Evolutionary conservation across 2,329 filamentous ascomycete species (phyloP), one percentile per base, ranked within the genome.

Genomic region (Cercospora sp.): DNA sequence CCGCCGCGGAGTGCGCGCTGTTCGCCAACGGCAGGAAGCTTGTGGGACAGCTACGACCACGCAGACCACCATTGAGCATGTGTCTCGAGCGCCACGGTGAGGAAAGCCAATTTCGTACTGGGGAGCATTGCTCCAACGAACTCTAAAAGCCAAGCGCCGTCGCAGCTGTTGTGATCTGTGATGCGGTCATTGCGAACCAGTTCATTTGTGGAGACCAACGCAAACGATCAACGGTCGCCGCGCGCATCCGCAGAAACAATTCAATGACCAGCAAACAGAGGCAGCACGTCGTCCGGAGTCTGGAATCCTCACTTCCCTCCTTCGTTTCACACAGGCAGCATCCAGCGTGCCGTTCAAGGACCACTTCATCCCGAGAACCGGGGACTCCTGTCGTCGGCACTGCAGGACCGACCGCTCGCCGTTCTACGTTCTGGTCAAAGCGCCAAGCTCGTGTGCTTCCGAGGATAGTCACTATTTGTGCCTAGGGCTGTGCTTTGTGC

Each of bases 401-500:
- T 30, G 0, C 55, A 32, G 55, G 55, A 58, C 55, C 55, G 55
- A 34, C 18, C 16, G 53, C 53, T 57, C 5, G 5, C 53, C 53
- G 24, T n/a, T 49, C 45, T 24, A 24, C 45, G 3, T 49, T 49
- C 3, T 49, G 40, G 45, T 49, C 21, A 9, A 8, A 26, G 49
- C 18, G 61, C 45, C 61, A 55, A 63, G 61, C 61, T 34, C 51
- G 32, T 21, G 24, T 18, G 26, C 10, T 53, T 34, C 28, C 45
- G 61, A 40, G 30, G n/a, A 32, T 26, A 55, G 40, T 13, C 30
- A 37, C 13, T 24, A 24, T 9, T 10, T 53, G 62, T 28, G 30
- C 24, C 21, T 40, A 59, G 62, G 53, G 62, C 53, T 58, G 51
- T 30, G 32, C 16, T 65, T 65, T 65, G 62, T 65, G 62, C 51